Conservation (phyloP, 1,284 basidiomycete species). For the Austropuccinia psidii region DNA sequence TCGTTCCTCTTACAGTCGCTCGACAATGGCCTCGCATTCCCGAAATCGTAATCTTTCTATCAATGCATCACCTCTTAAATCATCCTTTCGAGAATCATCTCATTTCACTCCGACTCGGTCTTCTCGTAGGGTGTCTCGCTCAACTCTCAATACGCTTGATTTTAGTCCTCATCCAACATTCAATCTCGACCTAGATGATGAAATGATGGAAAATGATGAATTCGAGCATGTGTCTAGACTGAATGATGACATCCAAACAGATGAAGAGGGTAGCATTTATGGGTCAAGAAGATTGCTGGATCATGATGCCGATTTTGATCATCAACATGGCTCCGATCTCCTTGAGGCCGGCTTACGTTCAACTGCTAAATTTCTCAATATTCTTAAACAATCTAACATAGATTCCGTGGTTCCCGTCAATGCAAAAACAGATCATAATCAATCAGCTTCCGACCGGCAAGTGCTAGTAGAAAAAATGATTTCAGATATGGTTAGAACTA, state of each 20-base stretch:
- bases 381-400: conserved; percentile 26
- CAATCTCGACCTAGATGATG: neutral
- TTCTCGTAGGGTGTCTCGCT: conserved; percentile 6
- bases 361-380: conserved; percentile 18
- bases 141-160: conserved; percentile 14
- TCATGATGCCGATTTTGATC: neutral
- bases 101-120: neutral
- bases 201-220: neutral
- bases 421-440: neutral
- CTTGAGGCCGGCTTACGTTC: conserved; percentile 12
- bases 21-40: neutral
- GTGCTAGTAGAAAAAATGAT: conserved; percentile 31
- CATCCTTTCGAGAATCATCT: neutral
- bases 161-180: neutral
- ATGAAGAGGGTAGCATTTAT: neutral
- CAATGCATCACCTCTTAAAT: conserved; percentile 9
- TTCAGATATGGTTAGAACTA: conserved; percentile 34
- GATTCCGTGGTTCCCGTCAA: neutral
- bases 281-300: conserved; percentile 5
- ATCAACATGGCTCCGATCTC: neutral
- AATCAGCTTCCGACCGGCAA: conserved; percentile 15
- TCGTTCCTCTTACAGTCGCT: neutral
- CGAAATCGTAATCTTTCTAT: neutral
- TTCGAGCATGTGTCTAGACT: no score
- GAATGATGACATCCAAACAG: no score